Evolutionary conservation across 495 filamentous ascomycete genomes (phyloP).

Genomic region (Podospora bellae-mahoneyi): DNA sequence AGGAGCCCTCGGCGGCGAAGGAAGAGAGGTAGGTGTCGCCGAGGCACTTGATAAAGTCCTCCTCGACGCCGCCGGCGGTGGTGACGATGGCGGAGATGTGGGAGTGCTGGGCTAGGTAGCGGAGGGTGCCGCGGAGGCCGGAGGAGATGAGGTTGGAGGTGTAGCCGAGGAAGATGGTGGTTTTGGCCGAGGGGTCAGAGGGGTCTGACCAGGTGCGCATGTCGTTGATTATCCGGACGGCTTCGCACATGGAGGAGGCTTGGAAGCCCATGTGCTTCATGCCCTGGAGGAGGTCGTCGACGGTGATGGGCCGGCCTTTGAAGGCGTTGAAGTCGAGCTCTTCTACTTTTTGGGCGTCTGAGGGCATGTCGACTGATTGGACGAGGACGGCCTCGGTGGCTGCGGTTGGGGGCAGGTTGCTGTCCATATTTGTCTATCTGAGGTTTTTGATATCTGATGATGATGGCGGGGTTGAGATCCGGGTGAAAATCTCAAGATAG

Average conservation of each 20-base stretch:
- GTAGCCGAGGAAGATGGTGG: constrained; percentile 95
- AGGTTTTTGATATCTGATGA: background rate
- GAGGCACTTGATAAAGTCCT: constrained; percentile 97
- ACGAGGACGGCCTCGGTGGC: constrained; percentile 86
- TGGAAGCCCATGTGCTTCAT: constrained; percentile 92
- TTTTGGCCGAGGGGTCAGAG: constrained; percentile 60
- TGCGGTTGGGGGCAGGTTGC: constrained; percentile 54
- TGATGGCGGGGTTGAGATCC: no score
- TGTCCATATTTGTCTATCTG: constrained; percentile 22
- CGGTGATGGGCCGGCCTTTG: constrained; percentile 69
- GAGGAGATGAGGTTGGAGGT: constrained; percentile 97
- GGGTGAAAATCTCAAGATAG: background rate
- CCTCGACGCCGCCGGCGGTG: constrained; percentile 94
- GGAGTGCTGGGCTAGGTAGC: constrained; percentile 85
- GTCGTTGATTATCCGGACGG: constrained; percentile 83
- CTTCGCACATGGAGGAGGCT: constrained; percentile 78
- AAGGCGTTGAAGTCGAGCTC: constrained; percentile 89
- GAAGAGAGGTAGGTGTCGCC: constrained; percentile 88
- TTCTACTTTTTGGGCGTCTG: constrained; percentile 65
- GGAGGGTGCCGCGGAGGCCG: constrained; percentile 83
- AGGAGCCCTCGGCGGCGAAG: constrained; percentile 70
- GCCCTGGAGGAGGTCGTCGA: constrained; percentile 74
- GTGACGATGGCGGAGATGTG: constrained; percentile 92
- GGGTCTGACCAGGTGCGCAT: constrained; percentile 82
- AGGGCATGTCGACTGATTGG: constrained; percentile 77